These are phyloP conservation scores for Fraxinus cuspidata DNA, from an alignment of 257 asterid genomes.

Conservation along the genomic window DNA sequence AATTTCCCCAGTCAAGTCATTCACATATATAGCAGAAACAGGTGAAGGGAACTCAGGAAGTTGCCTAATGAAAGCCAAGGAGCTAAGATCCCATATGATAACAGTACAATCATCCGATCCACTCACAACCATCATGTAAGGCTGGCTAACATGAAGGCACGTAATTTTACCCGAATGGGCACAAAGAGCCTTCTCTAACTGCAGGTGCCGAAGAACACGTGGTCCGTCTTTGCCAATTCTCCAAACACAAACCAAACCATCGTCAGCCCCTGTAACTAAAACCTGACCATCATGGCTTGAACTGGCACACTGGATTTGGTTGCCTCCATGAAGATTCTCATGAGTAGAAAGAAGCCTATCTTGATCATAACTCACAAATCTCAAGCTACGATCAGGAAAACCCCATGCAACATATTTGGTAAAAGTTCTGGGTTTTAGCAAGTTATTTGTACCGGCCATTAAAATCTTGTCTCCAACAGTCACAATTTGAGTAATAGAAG, in stretches of 20 bases:
- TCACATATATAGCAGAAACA: constrained; percentile 76
- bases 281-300: constrained; percentile 89
- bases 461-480: constrained; percentile 74
- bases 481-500: constrained; percentile 79
- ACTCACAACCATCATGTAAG: constrained; percentile 95
- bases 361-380: constrained; percentile 82
- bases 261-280: constrained; percentile 91
- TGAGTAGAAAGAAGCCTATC: constrained; percentile 94
- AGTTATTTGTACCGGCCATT: constrained; percentile 67
- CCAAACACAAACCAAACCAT: constrained; percentile 85
- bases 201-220: constrained; percentile 59
- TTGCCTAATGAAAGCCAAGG: constrained; percentile 78
- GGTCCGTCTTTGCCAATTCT: constrained; percentile 75
- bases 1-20: constrained; percentile 85
- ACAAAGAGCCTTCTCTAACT: constrained; percentile 75
- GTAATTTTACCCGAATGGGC: constrained; percentile 87
- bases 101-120: constrained; percentile 95
- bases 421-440: constrained; percentile 79
- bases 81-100: constrained; percentile 92
- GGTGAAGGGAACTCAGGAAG: constrained; percentile 89
- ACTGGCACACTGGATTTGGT: constrained; percentile 85
- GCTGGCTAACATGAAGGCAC: constrained; percentile 86
- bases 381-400: constrained; percentile 89
- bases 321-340: constrained; percentile 92
- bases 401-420: constrained; percentile 90